Conservation (phyloP, 352 stramenopile species). For the Phytophthora multivora region DNA sequence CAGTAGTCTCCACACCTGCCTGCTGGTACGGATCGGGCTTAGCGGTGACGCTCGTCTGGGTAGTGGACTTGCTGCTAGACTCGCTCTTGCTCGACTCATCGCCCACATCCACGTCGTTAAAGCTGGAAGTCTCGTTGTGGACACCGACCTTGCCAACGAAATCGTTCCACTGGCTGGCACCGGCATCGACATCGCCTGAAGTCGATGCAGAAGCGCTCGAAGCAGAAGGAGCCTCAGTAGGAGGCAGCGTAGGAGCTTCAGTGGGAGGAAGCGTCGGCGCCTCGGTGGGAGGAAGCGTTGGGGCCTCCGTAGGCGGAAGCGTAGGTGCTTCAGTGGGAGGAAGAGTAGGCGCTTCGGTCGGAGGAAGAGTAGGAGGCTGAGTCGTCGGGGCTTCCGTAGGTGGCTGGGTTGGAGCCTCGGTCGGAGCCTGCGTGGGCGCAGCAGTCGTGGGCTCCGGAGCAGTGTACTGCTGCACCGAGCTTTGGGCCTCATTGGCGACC, state of each 20-base stretch:
- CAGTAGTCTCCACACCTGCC: slow-evolving; percentile 4
- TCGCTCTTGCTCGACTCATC: slow-evolving; percentile 15
- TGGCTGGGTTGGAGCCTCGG: slow-evolving; percentile 16
- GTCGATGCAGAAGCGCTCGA: slow-evolving; percentile 19
- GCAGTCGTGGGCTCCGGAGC: slow-evolving; percentile 21
- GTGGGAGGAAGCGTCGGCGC: slow-evolving; percentile 11
- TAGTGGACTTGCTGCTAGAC: slow-evolving; percentile 6
- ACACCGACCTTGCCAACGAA: slow-evolving; percentile 27
- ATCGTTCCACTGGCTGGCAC: slow-evolving; percentile 25
- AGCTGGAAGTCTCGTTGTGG: slow-evolving; percentile 21
- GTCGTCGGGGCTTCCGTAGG: slow-evolving; percentile 22
- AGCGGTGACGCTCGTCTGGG: slow-evolving; percentile 1
- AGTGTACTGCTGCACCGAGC: slow-evolving; percentile 17
- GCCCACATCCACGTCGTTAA: slow-evolving; percentile 21
- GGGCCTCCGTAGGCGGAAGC: slow-evolving; percentile 7
- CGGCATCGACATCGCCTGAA: slow-evolving; percentile 13
- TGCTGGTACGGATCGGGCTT: slow-evolving; percentile 20
- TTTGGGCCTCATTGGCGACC: slow-evolving; percentile 22
- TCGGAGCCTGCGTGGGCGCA: slow-evolving; percentile 19
- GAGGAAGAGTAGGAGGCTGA: slow-evolving; percentile 2
- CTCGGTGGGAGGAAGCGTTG: slow-evolving; percentile 14
- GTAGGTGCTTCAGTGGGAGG: slow-evolving; percentile 20
- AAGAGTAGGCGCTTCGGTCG: slow-evolving; percentile 1
- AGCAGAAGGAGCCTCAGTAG: slow-evolving; percentile 16
- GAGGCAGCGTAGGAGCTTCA: slow-evolving; percentile 11